Conservation (phyloP, 1,284 basidiomycete genomes). For the Leccinum solheimii region DNA sequence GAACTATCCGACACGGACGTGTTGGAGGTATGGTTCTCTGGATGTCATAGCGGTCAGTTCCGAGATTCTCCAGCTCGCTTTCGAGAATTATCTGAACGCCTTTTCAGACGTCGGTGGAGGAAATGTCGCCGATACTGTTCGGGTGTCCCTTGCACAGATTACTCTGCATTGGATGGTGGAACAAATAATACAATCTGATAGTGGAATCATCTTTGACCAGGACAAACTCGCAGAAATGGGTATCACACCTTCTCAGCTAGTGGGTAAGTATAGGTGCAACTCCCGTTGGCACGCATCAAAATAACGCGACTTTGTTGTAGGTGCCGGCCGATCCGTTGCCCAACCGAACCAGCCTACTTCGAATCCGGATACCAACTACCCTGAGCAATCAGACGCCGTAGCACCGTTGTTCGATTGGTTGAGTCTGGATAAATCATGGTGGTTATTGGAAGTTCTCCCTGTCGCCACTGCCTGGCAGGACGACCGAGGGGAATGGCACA, state of each 20-base stretch:
- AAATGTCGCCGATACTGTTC: slow-evolving; percentile 43
- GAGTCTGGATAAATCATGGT: slow-evolving; percentile 23
- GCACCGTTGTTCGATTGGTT: slow-evolving; percentile 32
- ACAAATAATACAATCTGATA: slow-evolving; percentile 46
- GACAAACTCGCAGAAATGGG: slow-evolving; percentile 39
- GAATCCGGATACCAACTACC: slow-evolving; percentile 9
- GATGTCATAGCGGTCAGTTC: slow-evolving; percentile 55
- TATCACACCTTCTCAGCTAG: slow-evolving; percentile 22
- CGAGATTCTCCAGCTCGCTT: neutral
- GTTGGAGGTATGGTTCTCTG: slow-evolving; percentile 65
- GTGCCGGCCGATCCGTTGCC: neutral
- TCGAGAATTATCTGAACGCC: neutral
- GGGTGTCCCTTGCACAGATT: slow-evolving; percentile 54
- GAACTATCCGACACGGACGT: slow-evolving; percentile 44
- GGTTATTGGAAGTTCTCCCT: slow-evolving; percentile 34
- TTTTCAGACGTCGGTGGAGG: slow-evolving; percentile 69
- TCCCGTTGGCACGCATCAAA: neutral
- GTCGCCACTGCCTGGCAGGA: slow-evolving; percentile 32
- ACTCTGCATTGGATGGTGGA: slow-evolving; percentile 76
- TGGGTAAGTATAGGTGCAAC: neutral
- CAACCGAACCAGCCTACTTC: neutral
- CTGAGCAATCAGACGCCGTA: slow-evolving; percentile 27
- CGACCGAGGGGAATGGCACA: slow-evolving; percentile 26
- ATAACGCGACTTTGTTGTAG: neutral
- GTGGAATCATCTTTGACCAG: slow-evolving; percentile 54